Conservation (phyloP, 768 basidiomycete species). For the Amanita pallidorosea region DNA sequence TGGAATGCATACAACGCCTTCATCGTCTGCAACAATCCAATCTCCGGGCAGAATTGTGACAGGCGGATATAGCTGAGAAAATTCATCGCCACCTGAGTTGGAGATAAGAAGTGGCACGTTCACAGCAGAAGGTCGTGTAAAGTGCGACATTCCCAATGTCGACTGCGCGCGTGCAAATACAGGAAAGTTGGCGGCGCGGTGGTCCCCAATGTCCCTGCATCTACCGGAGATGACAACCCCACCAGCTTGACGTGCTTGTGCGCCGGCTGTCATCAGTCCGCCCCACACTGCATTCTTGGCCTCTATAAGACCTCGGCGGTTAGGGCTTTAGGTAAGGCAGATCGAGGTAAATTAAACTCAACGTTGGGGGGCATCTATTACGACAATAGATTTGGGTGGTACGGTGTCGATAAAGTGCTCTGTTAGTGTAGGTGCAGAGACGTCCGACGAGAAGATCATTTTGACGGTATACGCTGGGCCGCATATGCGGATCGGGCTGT, state of each 20-base stretch:
- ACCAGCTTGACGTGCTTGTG: conserved; percentile 52
- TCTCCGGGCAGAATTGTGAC: conserved; percentile 64
- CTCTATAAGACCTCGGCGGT: conserved; percentile 25
- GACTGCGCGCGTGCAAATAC: conserved; percentile 78
- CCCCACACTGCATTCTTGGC: conserved; percentile 85
- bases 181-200: conserved; percentile 56
- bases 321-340: not conserved
- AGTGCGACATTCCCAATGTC: conserved; percentile 78
- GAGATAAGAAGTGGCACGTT: conserved; percentile 53
- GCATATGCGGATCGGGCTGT: conserved; percentile 31
- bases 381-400: conserved; percentile 50
- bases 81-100: conserved; percentile 19
- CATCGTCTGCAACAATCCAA: conserved; percentile 77
- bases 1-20: conserved; percentile 83
- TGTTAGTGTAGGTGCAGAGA: conserved; percentile 47
- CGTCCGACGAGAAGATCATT: conserved; percentile 58
- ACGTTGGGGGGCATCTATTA: conserved; percentile 72
- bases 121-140: conserved; percentile 70
- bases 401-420: conserved; percentile 80
- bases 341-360: conserved; percentile 8
- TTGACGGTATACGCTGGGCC: conserved; percentile 83
- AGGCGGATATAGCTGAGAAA: conserved; percentile 28
- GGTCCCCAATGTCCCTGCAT: conserved; percentile 78
- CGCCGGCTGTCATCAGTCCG: conserved; percentile 84
- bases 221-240: conserved; percentile 81